Evolutionary conservation across 768 basidiomycete genomes (phyloP), one percentile per base, ranked within the genome.

Genomic region (Infundibulicybe gibba): DNA sequence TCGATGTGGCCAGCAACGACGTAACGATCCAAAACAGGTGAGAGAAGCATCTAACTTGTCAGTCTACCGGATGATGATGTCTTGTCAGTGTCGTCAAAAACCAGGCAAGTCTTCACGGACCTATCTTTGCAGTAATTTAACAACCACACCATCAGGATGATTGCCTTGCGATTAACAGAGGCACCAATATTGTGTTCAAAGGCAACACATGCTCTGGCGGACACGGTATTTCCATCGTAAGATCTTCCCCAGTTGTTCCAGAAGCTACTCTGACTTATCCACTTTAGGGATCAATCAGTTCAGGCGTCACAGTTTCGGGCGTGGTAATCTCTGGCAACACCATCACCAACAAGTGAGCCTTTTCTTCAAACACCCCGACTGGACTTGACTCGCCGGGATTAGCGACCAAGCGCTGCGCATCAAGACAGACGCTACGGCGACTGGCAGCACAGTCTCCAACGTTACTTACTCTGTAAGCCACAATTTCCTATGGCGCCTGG

Each of bases 191-290:
- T 38, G 33, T 64, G 19, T 70, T 85, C 64, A 63, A 64, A 45
- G 57, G 74, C 19, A 83, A 84, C 58, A 65, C 63, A 17, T 86
- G 85, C 62, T 61, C 64, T 3, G 70, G 71, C 20, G 83, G 85
- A 2, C 85, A 88, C 42, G 84, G 85, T 30, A 77, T 84, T 50
- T 83, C 80, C 3, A 70, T 86, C 20, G 85, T 85, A 42, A 68
- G 77, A 25, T 25, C 25, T 8, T 17, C 45, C 31, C 20, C 54
- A 47, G 39, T 74, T 56, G 44, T 50, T 11, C 59, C 58, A 32
- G n/a, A 19, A 15, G 11, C 5, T 20, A 12, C 8, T 3, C 72
- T 73, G 15, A 75, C 78, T 44, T n/a, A 52, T 51, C 33, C 71
- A 57, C 57, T 59, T 44, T 25, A 82, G 80, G 84, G 81, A 16